Conservation (phyloP, 805 yeast genomes). For the Ogataea philodendri region DNA sequence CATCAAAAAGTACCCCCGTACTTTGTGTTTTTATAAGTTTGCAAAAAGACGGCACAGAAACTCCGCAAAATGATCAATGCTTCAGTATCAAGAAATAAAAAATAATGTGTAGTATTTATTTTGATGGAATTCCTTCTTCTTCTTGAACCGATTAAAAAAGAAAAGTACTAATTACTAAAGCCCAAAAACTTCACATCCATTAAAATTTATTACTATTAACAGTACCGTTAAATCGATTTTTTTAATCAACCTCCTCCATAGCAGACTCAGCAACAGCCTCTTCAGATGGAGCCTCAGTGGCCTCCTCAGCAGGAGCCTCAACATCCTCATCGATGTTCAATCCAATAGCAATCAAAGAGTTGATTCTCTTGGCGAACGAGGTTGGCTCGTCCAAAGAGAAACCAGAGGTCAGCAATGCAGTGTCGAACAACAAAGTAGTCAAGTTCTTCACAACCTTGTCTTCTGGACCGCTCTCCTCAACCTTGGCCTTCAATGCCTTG, state of each 20-base stretch:
- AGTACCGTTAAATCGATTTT: slow-evolving; percentile 1
- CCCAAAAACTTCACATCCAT: slow-evolving; percentile 2
- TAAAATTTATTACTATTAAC: slow-evolving; percentile 9
- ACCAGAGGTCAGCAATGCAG: slow-evolving; percentile 98
- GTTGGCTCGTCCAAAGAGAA: slow-evolving; percentile 98
- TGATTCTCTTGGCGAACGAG: slow-evolving; percentile 95
- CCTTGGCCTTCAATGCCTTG: slow-evolving; percentile 93
- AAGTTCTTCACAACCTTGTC: slow-evolving; percentile 98
- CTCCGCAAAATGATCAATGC: no score
- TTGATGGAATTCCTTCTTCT: slow-evolving; percentile 8
- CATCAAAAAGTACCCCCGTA: slow-evolving; percentile 4
- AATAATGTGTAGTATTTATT: no score
- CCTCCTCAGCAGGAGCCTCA: slow-evolving; percentile 38
- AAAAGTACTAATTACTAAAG: neutral
- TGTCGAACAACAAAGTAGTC: slow-evolving; percentile 93
- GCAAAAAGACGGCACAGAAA: no score
- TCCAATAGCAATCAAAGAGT: slow-evolving; percentile 97
- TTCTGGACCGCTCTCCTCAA: slow-evolving; percentile 94
- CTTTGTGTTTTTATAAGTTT: no score
- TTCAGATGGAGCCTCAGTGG: slow-evolving; percentile 53
- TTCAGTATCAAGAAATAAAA: no score
- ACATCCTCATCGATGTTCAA: slow-evolving; percentile 91
- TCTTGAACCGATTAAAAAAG: no score
- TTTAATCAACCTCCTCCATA: slow-evolving; percentile 98
- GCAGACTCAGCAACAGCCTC: slow-evolving; percentile 85